A percentile compares a stretch with the other conserved stretches of the same genome.
phyloP scores from a whole-genome alignment of 805 yeast species.

The Hanseniaspora hatyaiensis region DNA sequence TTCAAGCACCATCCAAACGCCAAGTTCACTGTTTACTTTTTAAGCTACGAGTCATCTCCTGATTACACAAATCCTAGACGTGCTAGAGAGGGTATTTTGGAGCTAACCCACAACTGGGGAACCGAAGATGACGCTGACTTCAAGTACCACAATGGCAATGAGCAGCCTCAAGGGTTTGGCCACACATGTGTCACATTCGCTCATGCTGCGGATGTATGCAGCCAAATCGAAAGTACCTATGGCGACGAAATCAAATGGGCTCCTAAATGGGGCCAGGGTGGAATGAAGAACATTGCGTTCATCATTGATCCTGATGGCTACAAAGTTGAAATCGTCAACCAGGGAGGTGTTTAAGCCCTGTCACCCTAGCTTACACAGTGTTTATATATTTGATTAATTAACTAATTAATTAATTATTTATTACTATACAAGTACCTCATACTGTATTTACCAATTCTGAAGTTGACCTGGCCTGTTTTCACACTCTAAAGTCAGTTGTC shows the following conservation, averaged over 20 bases:
- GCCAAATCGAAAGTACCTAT: slow-evolving; percentile 35
- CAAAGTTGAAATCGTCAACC: slow-evolving; percentile 52
- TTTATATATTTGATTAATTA: too few species aligned
- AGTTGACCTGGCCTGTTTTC: too few species aligned
- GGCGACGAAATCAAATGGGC: slow-evolving; percentile 51
- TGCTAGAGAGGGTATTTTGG: slow-evolving; percentile 58
- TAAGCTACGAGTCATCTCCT: slow-evolving; percentile 53
- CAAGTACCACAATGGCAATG: slow-evolving; percentile 74
- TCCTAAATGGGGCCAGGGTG: slow-evolving; percentile 44
- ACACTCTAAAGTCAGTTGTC: too few species aligned
- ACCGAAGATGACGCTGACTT: slow-evolving; percentile 70
- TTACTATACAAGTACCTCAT: too few species aligned
- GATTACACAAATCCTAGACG: slow-evolving; percentile 35
- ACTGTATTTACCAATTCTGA: too few species aligned
- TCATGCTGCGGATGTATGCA: slow-evolving; percentile 40
- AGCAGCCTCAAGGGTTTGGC: slow-evolving; percentile 70
- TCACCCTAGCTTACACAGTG: too few species aligned
- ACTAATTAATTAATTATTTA: too few species aligned
- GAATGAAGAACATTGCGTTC: slow-evolving; percentile 53
- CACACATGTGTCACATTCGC: slow-evolving; percentile 67
- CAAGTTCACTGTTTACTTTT: slow-evolving; percentile 72
- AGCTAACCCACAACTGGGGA: slow-evolving; percentile 92
- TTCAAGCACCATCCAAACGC: slow-evolving; percentile 51
- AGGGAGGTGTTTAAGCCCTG: slow-evolving; percentile 1
- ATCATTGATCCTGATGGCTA: slow-evolving; percentile 86